Evolutionary conservation across 2,329 filamentous ascomycete species (phyloP).

Genomic region (Acrocalymma vagum): DNA sequence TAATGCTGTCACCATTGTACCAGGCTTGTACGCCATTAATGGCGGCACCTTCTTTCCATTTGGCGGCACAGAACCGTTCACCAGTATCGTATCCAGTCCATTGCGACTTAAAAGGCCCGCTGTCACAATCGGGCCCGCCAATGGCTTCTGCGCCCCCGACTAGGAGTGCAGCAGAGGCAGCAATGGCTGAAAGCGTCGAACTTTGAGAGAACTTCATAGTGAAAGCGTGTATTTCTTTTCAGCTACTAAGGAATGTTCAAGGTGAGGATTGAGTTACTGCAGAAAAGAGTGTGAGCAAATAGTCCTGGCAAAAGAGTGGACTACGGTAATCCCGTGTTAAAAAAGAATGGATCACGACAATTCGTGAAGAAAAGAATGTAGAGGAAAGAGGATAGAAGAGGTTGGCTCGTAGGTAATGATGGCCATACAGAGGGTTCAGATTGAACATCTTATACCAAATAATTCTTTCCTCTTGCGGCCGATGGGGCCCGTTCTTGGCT

Average conservation of each 20-base stretch:
- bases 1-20: conserved; percentile 8
- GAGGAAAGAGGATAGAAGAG: not conserved
- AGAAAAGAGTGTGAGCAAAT: conserved; percentile 4
- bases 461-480: conserved; percentile 1
- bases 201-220: conserved; percentile 3
- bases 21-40: conserved; percentile 8
- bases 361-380: conserved; percentile 6
- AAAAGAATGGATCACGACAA: too few relatives aligned
- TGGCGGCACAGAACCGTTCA: conserved; percentile 4
- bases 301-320: conserved; percentile 6
- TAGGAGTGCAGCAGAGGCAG: conserved; percentile 1
- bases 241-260: not conserved
- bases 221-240: not conserved
- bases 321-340: too few relatives aligned
- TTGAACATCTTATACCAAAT: conserved; percentile 4
- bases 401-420: not conserved
- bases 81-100: conserved; percentile 7
- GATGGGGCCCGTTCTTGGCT: not conserved
- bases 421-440: not conserved
- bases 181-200: conserved; percentile 1
- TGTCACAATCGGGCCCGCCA: conserved; percentile 4
- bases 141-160: conserved; percentile 2
- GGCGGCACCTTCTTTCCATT: conserved; percentile 7
- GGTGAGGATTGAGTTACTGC: not conserved
- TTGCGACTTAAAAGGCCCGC: conserved; percentile 6